phyloP scores from a whole-genome alignment of 306 rosid genomes.

The Rosa persica region DNA sequence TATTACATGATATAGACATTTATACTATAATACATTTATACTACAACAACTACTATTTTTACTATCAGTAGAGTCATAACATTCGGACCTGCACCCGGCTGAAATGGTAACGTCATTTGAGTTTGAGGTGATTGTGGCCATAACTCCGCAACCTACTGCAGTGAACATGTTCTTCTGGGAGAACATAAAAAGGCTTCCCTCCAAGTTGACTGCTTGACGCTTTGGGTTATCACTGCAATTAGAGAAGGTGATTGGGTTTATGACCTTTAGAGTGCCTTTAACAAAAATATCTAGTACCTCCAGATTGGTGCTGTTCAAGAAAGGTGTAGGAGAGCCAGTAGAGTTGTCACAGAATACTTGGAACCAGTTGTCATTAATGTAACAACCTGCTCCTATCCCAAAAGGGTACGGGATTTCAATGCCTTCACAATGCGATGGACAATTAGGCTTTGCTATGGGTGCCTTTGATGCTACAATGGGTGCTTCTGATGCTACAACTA shows the following conservation, averaged over 20 bases:
- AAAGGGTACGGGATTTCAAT: constrained; percentile 39
- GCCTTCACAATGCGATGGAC: constrained; percentile 29
- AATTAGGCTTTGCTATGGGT: constrained; percentile 12
- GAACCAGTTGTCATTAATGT: constrained; percentile 34
- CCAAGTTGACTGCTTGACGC: neutral
- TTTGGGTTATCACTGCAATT: neutral
- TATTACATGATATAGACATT: too few species aligned
- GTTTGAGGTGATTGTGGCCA: neutral
- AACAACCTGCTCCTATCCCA: constrained; percentile 28
- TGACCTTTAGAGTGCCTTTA: constrained; percentile 1
- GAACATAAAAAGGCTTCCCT: neutral
- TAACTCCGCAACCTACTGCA: neutral
- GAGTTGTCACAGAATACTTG: constrained; percentile 28
- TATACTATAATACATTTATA: too few species aligned
- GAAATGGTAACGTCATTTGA: neutral
- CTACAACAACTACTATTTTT: too few species aligned
- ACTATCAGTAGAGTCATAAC: neutral
- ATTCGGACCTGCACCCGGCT: constrained; percentile 1
- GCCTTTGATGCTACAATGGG: neutral
- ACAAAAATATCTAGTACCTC: neutral
- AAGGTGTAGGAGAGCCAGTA: neutral
- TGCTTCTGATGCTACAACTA: neutral
- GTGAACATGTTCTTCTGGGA: constrained; percentile 8
- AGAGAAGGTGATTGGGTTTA: constrained; percentile 19
- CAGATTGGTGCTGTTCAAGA: constrained; percentile 9